Base-by-base conservation (phyloP, 2,329 filamentous ascomycete genomes). In the Colletotrichum simmondsii region DNA sequence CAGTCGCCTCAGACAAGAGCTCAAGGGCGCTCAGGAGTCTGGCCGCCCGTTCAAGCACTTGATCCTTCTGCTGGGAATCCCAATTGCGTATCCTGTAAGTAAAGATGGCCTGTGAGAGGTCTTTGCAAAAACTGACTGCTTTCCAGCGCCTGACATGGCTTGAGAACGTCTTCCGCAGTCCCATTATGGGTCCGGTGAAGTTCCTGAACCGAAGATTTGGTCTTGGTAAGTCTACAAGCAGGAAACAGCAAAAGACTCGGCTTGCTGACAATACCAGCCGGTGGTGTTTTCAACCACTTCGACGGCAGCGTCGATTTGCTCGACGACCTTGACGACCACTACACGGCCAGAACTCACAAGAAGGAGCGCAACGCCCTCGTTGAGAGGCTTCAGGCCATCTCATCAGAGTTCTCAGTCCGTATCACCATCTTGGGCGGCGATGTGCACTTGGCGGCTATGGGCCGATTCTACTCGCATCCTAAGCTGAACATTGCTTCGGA, bases 311-410 rank as follows among this genome's bases (percentile, higher is more conserved):
- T 98, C 28, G 97, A 98, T 84, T 91, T 98, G 28, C 87, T 98
- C 19, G 95, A 98, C 80, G 95, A 97, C 77, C 87, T 98, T 24
- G 96, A 98, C 81, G 97, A 99, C 81, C 97, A 99, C 80, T 98
- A 98, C 86, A 98, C 96, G 1, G 94, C 95, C 6, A 91, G 91
- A 75, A 95, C 95, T 63, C 96, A 98, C 87, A 98, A 98, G 83
- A 89, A 90, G 72, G 96, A 98, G 86, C 93, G 96, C 57, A 92
- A 92, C 69, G 87, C 91, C 52, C 87, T 98, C 56, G 87, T 99
- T 53, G 90, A 95, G 77, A 91, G 94, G 76, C 87, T 99, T 52
- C 97, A 99, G 83, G 89, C 91, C 52, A 87, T 98, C 59, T 93
- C 95, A 37, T 92, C 93, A 3, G 93, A 95, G 77, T 97, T 95